A percentile compares a stretch with the other conserved stretches of the same genome.
Conservation (phyloP, 148 eudicot genomes). For the Diospyros lotus region DNA sequence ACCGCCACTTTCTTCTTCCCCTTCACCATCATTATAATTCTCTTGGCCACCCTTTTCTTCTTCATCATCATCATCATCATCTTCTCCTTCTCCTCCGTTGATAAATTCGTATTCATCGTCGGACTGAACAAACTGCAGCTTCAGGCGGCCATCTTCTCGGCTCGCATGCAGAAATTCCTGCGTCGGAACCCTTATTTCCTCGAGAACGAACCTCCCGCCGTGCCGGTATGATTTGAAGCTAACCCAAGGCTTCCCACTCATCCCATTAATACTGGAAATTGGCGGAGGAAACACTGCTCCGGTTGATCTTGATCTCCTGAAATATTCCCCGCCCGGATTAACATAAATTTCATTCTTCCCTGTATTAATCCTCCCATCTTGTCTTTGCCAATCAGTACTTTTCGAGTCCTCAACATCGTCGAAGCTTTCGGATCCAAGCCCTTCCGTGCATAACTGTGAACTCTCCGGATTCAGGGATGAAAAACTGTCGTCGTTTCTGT, state of each 20-base stretch:
- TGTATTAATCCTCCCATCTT: constrained; percentile 13
- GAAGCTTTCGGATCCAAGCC: constrained; percentile 82
- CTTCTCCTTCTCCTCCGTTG: constrained; percentile 20
- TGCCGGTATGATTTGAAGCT: constrained; percentile 55
- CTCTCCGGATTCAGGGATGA: constrained; percentile 61
- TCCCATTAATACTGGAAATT: constrained; percentile 62
- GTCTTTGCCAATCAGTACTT: neutral
- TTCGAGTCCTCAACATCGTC: constrained; percentile 55
- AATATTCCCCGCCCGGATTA: constrained; percentile 5
- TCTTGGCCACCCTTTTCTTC: constrained; percentile 2
- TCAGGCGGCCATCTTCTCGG: constrained; percentile 76
- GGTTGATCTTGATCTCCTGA: constrained; percentile 31
- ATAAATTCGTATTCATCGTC: constrained; percentile 25
- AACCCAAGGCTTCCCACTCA: constrained; percentile 63
- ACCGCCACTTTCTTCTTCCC: neutral
- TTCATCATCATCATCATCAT: constrained; percentile 22
- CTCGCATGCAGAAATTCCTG: constrained; percentile 63
- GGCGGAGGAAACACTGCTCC: constrained; percentile 69
- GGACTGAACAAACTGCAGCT: constrained; percentile 44
- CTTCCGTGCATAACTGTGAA: constrained; percentile 77
- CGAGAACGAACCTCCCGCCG: constrained; percentile 69
- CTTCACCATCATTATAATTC: neutral
- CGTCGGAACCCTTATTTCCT: constrained; percentile 54
- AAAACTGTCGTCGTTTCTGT: constrained; percentile 46
- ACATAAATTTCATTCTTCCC: neutral